Evolutionary conservation across 2,329 filamentous ascomycete genomes (phyloP), one percentile per base, ranked within the genome.

Genomic region (Neopestalotiopsis sp.): DNA sequence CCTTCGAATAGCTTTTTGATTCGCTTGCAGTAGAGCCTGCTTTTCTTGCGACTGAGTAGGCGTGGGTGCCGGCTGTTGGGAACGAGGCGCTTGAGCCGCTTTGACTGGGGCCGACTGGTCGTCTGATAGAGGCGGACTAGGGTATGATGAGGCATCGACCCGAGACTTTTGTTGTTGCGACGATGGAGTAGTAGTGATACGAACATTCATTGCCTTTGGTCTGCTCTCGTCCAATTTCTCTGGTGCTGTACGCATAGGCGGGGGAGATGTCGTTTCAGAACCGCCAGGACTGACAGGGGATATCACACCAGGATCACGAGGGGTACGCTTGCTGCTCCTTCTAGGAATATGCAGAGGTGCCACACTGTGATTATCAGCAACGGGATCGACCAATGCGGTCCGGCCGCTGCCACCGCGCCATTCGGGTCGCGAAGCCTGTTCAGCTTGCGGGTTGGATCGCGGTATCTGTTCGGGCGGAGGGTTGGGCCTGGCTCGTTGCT

Each of bases 391-490:
- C 68, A 93, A 84, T 45, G 87, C 83, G 57, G 86, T 85, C 72
- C 92, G 88, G 34, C 92, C 92, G 76, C 90, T 94, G 49, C 90
- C 89, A 20, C 92, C 92, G 74, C 90, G 91, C 92, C 92, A 94
- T 68, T 90, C 85, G 4, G 90, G 89, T 28, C 85, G 83, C n/a
- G 74, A 69, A 20, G 73, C 69, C 6, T 72, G 71, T 28, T 75
- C 73, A n/a, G 72, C 70, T 67, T 75, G 71, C 32, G 73, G 68
- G 57, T 64, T 74, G n/a, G 70, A 71, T 42, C 73, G 34, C 17
- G 45, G 45, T 7, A 17, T 20, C 45, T 17, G n/a, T 10, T 52
- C 45, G 3, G 45, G 14, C 45, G 45, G 45, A 14, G 9, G 45
- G 45, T 6, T n/a, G 6, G 45, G 45, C 17, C 20, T 76, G 32